Evolutionary conservation across 2,329 filamentous ascomycete genomes (phyloP), one percentile per base, ranked within the genome.

Genomic region (Orbilia blumenaviensis): DNA sequence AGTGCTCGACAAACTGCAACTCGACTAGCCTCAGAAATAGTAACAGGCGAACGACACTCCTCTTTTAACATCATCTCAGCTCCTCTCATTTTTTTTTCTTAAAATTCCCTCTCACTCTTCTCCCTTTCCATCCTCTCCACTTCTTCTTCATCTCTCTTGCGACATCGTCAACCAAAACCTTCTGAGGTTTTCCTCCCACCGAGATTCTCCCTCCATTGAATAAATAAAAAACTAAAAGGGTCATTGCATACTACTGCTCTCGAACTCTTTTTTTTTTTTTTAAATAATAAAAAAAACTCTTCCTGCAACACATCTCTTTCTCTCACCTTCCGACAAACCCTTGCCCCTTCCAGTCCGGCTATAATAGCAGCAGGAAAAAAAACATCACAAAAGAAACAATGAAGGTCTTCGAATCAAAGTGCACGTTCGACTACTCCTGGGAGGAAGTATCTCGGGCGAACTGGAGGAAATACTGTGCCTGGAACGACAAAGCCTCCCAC

Each of bases 401-500:
- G 95, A 97, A 96, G 88, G 92, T 98, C 84, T 98, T 98, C 82
- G 92, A 92, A 80, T 96, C 93, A 81, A 86, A 87, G 41, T 92
- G 93, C 84, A 93, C 93, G 77, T 99, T 96, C 85, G 88, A 97
- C 85, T 99, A 99, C 87, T 96, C 94, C 50, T 99, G 95, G 95
- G 93, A 97, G 82, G 94, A 98, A 84, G 95, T 99, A 36, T 97
- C 93, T 25, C 93, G 93, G 12, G 93, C 92, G 82, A 99, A 99
- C 87, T 99, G 95, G 95, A 91, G 90, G 80, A 99, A 99, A 84
- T 99, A 99, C 85, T 96, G 93, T 81, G 94, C 94, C 18, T 98
- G 95, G 94, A 99, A 99, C 86, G 92, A 97, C 83, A 95, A 97
- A 85, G 94, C 92, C n/a, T 92, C 93, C 42, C 95, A 99, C 84